Base-by-base conservation (phyloP, 2,329 filamentous ascomycete genomes). In the Penicillium sp. region DNA sequence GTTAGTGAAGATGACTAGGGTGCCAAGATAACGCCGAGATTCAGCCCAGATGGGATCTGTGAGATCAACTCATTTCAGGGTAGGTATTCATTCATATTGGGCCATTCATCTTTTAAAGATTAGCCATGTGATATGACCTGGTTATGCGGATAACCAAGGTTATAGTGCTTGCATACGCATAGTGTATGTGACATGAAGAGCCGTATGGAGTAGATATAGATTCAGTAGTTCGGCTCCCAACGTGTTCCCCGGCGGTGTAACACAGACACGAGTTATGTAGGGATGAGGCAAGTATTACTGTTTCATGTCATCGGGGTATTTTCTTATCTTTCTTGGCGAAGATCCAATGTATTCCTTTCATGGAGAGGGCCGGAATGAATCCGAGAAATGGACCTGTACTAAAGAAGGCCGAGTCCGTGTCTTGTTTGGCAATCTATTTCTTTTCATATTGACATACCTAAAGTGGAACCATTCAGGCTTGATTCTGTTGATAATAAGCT, bases 371-470 rank as follows among this genome's bases (percentile, higher is more conserved):
- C 53, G 53, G 53, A 45, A 55, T 56, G 37, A 53, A 58, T 30
- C 53, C 61, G 58, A 58, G 56, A 41, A 46, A 49, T 22, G 36
- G 56, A 26, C 33, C 48, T 25, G 25, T 46, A 37, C 45, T 43
- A 47, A 60, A 52, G 28, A 38, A 37, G 14, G 30, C 7, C 16
- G 16, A 17, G 7, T 38, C 43, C 36, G 19, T 25, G 22, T 37
- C 30, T 26, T 11, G 22, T 40, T 6, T 25, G 28, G n/a, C 25
- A 41, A 25, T 31, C n/a, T 26, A 46, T 45, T 35, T 25, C 17
- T 19, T 19, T 28, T 14, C 25, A 45, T 22, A 17, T 35, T 35
- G 11, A 25, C 8, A 26, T 5, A n/a, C 4, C 28, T 26, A 11
- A 33, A 41, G 28, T 22, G 17, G 28, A 41, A 41, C 19, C 7